Base-by-base conservation (phyloP, 805 yeast genomes). In the Nadsonia fulvescens region DNA sequence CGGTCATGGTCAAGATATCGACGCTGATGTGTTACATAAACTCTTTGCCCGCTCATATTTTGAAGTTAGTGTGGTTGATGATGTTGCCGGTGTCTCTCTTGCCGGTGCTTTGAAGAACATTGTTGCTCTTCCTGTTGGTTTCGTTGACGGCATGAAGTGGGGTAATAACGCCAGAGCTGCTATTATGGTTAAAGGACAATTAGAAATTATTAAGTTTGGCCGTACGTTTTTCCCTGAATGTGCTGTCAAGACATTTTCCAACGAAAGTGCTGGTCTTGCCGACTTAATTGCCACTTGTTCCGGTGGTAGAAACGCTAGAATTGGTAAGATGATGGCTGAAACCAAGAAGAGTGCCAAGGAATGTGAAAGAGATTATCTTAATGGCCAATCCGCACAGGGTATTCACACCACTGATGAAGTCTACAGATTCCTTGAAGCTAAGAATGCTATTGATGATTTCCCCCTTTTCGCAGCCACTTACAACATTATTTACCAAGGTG, bases 161-260 rank as follows among this genome's bases (percentile, higher is more conserved):
- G 98, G 98, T 52, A 93, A 82, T 54, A 89, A 89, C 51, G 96
- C 98, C 37, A 82, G 83, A 54, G 75, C 96, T 30, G 98, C 96
- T 22, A 72, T 89, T 43, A 91, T 86, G 83, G 69, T 98, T 58
- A 75, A 86, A 39, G 98, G 98, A 24, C 57, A 89, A 37, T 65
- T 74, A 44, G 98, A 89, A 58, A 79, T 77, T 46, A 76, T 83
- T 50, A 66, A 66, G 47, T 89, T 89, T 52, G 89, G 93, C 21
- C 61, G 68, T 43, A 62, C 61, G 41, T 83, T 78, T 56, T 89
- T 69, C 70, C 83, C 73, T 20, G 68, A 63, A 34, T 70, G 77
- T 39, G 55, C 65, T 34, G 64, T 76, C 15, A 60, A 69, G 32
- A 89, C 98, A 14, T 83, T 83, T 54, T 78, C 92, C 36, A 74